Percentiles rank a stretch among this genome's conserved stretches.
Evolutionary conservation across 345 rosid species (phyloP).

Genomic region (Passiflora organensis): DNA sequence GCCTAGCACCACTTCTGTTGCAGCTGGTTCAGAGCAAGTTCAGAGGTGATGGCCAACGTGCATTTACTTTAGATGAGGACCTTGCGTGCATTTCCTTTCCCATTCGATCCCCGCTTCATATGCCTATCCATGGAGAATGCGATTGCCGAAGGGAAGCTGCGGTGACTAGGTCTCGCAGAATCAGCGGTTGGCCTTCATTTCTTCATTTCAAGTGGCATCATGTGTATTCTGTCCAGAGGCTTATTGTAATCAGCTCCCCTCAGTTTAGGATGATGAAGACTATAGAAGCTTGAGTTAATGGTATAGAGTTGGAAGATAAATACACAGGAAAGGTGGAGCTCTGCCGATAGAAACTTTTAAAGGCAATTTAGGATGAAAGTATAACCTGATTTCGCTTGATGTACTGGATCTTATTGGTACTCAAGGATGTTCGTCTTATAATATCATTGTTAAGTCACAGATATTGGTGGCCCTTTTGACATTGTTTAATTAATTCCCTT

Average conservation of each 20-base stretch:
- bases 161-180: constrained; percentile 21
- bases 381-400: neutral
- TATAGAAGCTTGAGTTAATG: constrained; percentile 7
- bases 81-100: constrained; percentile 7
- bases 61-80: constrained; percentile 13
- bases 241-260: neutral
- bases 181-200: constrained; percentile 13
- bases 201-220: constrained; percentile 1
- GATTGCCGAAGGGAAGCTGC: constrained; percentile 34
- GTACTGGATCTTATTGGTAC: neutral
- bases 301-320: constrained; percentile 1
- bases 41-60: constrained; percentile 41
- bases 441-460: too few relatives aligned
- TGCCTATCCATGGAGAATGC: constrained; percentile 17
- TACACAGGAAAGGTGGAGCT: neutral
- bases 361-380: neutral
- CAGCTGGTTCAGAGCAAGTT: constrained; percentile 46
- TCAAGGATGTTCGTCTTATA: neutral
- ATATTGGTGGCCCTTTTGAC: too few relatives aligned
- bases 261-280: neutral
- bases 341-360: constrained; percentile 5
- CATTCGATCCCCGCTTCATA: constrained; percentile 21
- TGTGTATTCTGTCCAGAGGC: neutral
- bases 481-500: too few relatives aligned
- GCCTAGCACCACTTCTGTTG: constrained; percentile 43